A percentile compares a stretch with the other conserved stretches of the same genome.
phyloP scores from a whole-genome alignment of 495 filamentous ascomycete species.

The Jackrogersella minutella region DNA sequence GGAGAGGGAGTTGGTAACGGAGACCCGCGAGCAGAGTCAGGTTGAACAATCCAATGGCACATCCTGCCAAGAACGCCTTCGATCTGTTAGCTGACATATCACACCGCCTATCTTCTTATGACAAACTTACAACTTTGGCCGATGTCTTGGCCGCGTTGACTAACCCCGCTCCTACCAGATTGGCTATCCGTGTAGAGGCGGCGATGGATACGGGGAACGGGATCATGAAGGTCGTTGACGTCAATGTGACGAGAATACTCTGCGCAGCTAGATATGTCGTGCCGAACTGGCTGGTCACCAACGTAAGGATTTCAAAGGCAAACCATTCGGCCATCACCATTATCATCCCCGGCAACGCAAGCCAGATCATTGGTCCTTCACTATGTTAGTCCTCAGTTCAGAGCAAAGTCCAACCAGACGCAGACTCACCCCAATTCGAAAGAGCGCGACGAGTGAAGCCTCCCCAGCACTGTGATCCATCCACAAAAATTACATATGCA shows the following conservation, averaged over 20 bases:
- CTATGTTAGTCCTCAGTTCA: slow-evolving; percentile 15
- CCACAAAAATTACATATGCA: slow-evolving; percentile 76
- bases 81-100: slow-evolving; percentile 17
- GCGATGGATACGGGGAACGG: slow-evolving; percentile 70
- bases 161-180: slow-evolving; percentile 73
- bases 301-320: slow-evolving; percentile 81
- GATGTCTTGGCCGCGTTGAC: slow-evolving; percentile 74
- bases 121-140: slow-evolving; percentile 66
- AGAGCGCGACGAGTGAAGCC: slow-evolving; percentile 76
- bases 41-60: slow-evolving; percentile 79
- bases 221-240: slow-evolving; percentile 66
- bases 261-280: slow-evolving; percentile 72
- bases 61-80: slow-evolving; percentile 66
- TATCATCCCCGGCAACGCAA: slow-evolving; percentile 83
- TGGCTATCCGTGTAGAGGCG: slow-evolving; percentile 69
- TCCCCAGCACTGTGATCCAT: slow-evolving; percentile 85
- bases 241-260: slow-evolving; percentile 63
- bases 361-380: slow-evolving; percentile 74
- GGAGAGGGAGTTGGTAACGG: slow-evolving; percentile 71
- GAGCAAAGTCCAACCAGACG: background rate
- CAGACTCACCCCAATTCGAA: slow-evolving; percentile 72
- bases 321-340: slow-evolving; percentile 95
- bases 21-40: slow-evolving; percentile 69
- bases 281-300: slow-evolving; percentile 74
- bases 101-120: background rate